Conservation (phyloP, 805 yeast genomes). For the Schwanniomyces pseudopolymorphus region DNA sequence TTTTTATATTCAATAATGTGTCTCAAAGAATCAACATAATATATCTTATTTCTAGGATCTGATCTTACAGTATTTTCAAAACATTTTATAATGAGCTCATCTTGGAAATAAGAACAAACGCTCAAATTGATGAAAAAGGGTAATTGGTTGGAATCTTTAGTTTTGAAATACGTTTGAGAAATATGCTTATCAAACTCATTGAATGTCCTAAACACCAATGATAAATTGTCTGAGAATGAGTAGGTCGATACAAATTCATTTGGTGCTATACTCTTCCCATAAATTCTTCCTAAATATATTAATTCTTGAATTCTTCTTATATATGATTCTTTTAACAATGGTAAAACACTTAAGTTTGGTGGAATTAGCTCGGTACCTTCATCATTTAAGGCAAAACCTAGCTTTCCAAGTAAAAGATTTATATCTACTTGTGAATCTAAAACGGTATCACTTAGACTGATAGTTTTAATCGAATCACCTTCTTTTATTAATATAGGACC, state of each 20-base stretch:
- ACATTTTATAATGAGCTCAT: slow-evolving; percentile 40
- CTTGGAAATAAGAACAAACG: slow-evolving; percentile 30
- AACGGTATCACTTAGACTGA: slow-evolving; percentile 49
- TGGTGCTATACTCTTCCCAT: slow-evolving; percentile 8
- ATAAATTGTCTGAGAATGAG: slow-evolving; percentile 34
- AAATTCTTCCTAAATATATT: slow-evolving; percentile 31
- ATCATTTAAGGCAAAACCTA: slow-evolving; percentile 40
- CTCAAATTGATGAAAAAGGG: slow-evolving; percentile 30
- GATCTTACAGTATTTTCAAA: slow-evolving; percentile 37
- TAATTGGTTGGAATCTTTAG: slow-evolving; percentile 20
- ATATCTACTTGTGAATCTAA: slow-evolving; percentile 61
- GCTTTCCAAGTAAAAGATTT: slow-evolving; percentile 45
- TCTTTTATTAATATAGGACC: slow-evolving; percentile 59
- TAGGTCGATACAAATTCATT: slow-evolving; percentile 24
- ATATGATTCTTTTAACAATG: slow-evolving; percentile 46
- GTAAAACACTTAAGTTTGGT: slow-evolving; percentile 37
- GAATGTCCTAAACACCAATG: slow-evolving; percentile 31
- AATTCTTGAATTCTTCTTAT: slow-evolving; percentile 56
- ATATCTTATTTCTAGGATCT: slow-evolving; percentile 29
- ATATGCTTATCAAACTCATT: slow-evolving; percentile 39
- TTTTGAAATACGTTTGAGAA: slow-evolving; percentile 22
- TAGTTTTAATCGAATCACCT: slow-evolving; percentile 51
- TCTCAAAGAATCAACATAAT: slow-evolving; percentile 39
- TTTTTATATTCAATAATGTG: slow-evolving; percentile 17
- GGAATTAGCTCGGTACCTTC: slow-evolving; percentile 43